Evolutionary conservation across 139 green algal species (phyloP), one percentile per base, ranked within the genome.

Genomic region (Ettlia oleoabundans): DNA sequence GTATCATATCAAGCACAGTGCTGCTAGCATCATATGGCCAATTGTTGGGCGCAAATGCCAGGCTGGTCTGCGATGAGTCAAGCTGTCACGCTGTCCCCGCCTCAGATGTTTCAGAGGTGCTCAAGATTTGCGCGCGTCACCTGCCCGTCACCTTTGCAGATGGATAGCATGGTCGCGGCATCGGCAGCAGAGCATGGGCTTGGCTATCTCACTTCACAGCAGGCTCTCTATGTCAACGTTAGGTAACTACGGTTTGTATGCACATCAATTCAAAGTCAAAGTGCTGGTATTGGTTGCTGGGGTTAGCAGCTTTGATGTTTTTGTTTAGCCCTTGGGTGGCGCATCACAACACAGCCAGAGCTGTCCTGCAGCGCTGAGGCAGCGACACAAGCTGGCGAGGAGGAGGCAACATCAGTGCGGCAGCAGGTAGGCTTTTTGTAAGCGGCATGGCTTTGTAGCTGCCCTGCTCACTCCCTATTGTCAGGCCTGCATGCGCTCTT

Each of bases 361-460:
- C n/a, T n/a, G n/a, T n/a, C n/a, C n/a, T n/a, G n/a, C n/a, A n/a
- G 47, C 47, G 15, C 47, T 58, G 47, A 21, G 26, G 63, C 73
- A 3, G 35, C 24, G 24, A 67, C 51, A 1, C 73, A 67, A 26
- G 73, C 35, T 13, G 70, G 70, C 5, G 70, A 37, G 43, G 70
- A 77, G 26, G 73, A 67, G 37, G 35, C 53, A 26, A 52, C 38
- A 13, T 51, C 73, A 24, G 21, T 68, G 26, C 73, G 53, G 4
- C 52, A 55, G 53, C 73, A 80, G 73, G 73, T 80, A 52, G 3
- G 73, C 52, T 58, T 15, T 58, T 58, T 15, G n/a, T n/a, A n/a
- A n/a, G n/a, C n/a, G n/a, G n/a, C n/a, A n/a, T n/a, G 10, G 47
- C 47, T 24, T 58, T 15, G 47, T 58, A 15, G 13, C 47, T 24